These are phyloP conservation scores for Erythrobasidium hasegawianum DNA, from an alignment of 1,284 basidiomycete genomes.

Conservation along the genomic window DNA sequence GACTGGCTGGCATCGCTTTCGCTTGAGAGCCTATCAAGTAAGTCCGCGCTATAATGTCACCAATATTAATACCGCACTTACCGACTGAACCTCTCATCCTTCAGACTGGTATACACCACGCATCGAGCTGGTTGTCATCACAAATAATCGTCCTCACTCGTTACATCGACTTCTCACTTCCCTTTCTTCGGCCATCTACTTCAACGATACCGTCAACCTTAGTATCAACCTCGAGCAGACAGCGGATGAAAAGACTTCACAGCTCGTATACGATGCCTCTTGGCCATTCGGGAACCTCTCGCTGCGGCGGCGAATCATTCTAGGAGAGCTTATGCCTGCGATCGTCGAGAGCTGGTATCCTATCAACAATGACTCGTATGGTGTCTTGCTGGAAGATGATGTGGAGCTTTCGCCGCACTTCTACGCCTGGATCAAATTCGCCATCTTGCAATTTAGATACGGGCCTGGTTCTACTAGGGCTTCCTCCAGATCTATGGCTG, in stretches of 20 bases:
- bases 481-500: conserved; percentile 58
- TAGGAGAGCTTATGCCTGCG: conserved; percentile 70
- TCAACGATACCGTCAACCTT: conserved; percentile 62
- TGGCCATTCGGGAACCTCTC: conserved; percentile 58
- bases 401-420: conserved; percentile 74
- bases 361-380: conserved; percentile 64
- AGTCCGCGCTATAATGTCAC: background rate
- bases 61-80: background rate
- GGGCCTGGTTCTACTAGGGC: conserved; percentile 45
- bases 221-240: conserved; percentile 71
- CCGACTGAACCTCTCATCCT: too few relatives aligned
- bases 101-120: conserved; percentile 68
- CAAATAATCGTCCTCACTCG: conserved; percentile 67
- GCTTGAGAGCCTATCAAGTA: conserved; percentile 42
- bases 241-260: conserved; percentile 60
- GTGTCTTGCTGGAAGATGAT: conserved; percentile 74
- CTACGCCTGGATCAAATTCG: conserved; percentile 75
- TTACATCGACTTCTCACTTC: conserved; percentile 64
- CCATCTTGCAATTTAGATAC: conserved; percentile 67
- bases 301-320: conserved; percentile 65
- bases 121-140: conserved; percentile 68
- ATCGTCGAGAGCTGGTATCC: conserved; percentile 85
- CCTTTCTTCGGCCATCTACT: conserved; percentile 60
- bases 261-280: conserved; percentile 54
- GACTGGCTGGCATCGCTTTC: conserved; percentile 43